Percentiles rank a stretch among this genome's conserved stretches.
These are phyloP conservation scores for Sanghuangporus sanghuang DNA, from an alignment of 1,284 basidiomycete species.

Conservation along the genomic window DNA sequence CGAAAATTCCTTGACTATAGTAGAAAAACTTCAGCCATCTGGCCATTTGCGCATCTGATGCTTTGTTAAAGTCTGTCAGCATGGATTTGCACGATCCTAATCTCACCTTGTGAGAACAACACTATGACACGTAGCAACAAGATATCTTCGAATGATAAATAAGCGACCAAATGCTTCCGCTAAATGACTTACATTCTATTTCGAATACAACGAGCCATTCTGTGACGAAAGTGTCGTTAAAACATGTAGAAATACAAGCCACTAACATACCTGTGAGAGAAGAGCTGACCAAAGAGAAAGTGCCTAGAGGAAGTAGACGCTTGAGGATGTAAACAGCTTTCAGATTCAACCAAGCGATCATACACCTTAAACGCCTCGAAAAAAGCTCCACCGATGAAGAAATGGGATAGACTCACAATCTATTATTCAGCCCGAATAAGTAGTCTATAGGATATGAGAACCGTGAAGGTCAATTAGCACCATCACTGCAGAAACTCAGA, in stretches of 20 bases:
- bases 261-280: not conserved
- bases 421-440: not conserved
- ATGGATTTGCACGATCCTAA: not conserved
- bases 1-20: not conserved
- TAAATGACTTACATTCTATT: not conserved
- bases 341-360: too few relatives aligned
- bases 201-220: not conserved
- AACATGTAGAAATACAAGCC: not conserved
- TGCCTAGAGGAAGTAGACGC: not conserved
- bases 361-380: not conserved
- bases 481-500: not conserved
- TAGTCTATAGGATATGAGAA: not conserved
- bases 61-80: not conserved
- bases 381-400: not conserved
- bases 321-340: too few relatives aligned
- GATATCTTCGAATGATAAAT: not conserved
- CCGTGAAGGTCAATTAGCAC: not conserved
- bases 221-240: not conserved
- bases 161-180: not conserved
- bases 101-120: not conserved
- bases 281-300: not conserved
- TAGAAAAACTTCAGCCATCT: not conserved
- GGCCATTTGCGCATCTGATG: not conserved
- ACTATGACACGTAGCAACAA: not conserved
- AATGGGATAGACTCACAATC: not conserved